These are phyloP conservation scores for Huntiella bhutanensis DNA, from an alignment of 2,329 filamentous ascomycete species.

Conservation along the genomic window DNA sequence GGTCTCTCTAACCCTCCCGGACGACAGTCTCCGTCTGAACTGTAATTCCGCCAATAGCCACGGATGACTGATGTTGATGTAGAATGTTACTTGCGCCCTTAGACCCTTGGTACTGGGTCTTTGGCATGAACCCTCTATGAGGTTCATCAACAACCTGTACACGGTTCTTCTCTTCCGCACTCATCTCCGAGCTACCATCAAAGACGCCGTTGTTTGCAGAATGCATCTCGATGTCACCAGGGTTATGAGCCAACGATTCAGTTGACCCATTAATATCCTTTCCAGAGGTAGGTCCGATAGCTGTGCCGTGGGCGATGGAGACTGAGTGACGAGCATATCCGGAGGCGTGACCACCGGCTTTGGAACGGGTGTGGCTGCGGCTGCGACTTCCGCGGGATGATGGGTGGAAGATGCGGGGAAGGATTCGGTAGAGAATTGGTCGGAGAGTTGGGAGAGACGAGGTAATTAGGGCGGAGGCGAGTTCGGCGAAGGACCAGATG, in stretches of 20 bases:
- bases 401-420: conserved; percentile 14
- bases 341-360: background rate
- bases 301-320: background rate
- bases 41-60: conserved; percentile 7
- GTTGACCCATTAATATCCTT: conserved; percentile 4
- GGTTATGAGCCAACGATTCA: conserved; percentile 2
- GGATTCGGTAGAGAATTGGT: conserved; percentile 15
- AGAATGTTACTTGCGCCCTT: background rate
- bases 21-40: conserved; percentile 7
- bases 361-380: background rate
- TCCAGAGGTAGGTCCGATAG: background rate
- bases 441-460: conserved; percentile 15
- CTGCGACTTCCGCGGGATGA: conserved; percentile 1
- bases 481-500: conserved; percentile 15
- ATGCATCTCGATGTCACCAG: conserved; percentile 6
- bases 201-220: background rate
- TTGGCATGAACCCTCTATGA: background rate
- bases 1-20: background rate
- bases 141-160: background rate
- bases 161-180: background rate
- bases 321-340: conserved; percentile 5
- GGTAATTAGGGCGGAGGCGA: conserved; percentile 14
- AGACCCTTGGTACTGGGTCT: background rate
- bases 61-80: conserved; percentile 1
- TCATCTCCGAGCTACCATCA: background rate